Percentiles rank a stretch among this genome's conserved stretches.
Evolutionary conservation across 1,284 basidiomycete genomes (phyloP).

Genomic region (Gymnopus androsaceus): DNA sequence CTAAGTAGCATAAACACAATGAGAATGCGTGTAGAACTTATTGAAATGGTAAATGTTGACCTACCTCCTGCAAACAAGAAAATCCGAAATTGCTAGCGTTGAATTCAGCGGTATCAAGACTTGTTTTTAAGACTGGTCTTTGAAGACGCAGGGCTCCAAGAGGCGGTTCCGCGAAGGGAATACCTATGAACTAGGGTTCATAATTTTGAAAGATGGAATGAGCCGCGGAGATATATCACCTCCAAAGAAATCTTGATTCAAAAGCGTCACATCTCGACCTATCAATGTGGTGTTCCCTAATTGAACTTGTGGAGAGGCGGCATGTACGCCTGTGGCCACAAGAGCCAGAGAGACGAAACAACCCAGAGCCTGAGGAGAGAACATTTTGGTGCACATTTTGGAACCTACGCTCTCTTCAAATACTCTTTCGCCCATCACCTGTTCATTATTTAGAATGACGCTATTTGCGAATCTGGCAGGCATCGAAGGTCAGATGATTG

Average conservation of each 20-base stretch:
- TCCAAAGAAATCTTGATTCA: conserved; percentile 40
- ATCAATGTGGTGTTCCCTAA: conserved; percentile 34
- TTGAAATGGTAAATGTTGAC: not conserved
- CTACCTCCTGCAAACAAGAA: conserved; percentile 39
- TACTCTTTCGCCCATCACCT: no score
- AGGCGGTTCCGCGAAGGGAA: conserved; percentile 41
- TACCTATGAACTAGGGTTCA: conserved; percentile 25
- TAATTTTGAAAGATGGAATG: not conserved
- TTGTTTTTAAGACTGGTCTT: conserved; percentile 36
- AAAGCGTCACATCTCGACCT: conserved; percentile 31
- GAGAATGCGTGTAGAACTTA: no score
- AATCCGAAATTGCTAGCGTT: conserved; percentile 41
- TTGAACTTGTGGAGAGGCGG: conserved; percentile 29
- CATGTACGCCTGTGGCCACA: not conserved
- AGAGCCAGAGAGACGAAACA: not conserved
- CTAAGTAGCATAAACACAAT: not conserved
- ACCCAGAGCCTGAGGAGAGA: not conserved
- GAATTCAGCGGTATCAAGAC: conserved; percentile 29
- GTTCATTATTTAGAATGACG: no score
- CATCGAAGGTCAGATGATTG: no score
- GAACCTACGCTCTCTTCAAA: no score
- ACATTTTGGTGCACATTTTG: no score
- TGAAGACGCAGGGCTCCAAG: conserved; percentile 36
- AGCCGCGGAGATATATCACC: conserved; percentile 26
- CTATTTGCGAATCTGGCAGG: no score